Percentiles rank a stretch among this genome's conserved stretches.
phyloP scores from a whole-genome alignment of 176 grass and related monocot species.

The Oryza longistaminata region DNA sequence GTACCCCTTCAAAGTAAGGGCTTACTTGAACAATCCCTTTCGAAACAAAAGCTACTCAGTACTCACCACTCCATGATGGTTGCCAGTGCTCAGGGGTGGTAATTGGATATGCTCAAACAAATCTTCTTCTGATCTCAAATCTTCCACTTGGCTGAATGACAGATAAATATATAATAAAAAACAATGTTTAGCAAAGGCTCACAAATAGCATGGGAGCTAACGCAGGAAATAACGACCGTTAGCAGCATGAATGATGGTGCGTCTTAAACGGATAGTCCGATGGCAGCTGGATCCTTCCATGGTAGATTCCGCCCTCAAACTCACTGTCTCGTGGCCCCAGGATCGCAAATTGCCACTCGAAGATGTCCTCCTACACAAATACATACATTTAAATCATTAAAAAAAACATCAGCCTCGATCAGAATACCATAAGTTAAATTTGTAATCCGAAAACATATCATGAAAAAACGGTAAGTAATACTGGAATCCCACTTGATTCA shows the following conservation, averaged over 20 bases:
- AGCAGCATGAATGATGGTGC: conserved; percentile 95
- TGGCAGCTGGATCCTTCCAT: conserved; percentile 91
- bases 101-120: conserved; percentile 99
- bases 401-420: background rate
- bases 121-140: conserved; percentile 99
- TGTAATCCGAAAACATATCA: background rate
- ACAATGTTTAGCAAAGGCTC: conserved; percentile 2
- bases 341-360: conserved; percentile 99
- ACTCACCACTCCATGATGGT: conserved; percentile 97
- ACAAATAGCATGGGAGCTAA: background rate
- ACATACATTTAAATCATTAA: background rate
- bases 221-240: conserved; percentile 49
- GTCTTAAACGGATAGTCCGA: conserved; percentile 96
- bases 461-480: background rate
- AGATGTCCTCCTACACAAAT: conserved; percentile 80
- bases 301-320: conserved; percentile 97
- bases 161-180: conserved; percentile 5
- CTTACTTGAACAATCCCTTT: background rate
- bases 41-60: conserved; percentile 26
- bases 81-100: conserved; percentile 99
- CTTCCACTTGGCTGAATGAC: conserved; percentile 86
- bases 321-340: conserved; percentile 80
- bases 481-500: background rate
- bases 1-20: background rate
- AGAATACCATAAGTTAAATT: background rate